Conservation (phyloP, 192 early-diverging fungal species). For the Kickxella alabastrina region DNA sequence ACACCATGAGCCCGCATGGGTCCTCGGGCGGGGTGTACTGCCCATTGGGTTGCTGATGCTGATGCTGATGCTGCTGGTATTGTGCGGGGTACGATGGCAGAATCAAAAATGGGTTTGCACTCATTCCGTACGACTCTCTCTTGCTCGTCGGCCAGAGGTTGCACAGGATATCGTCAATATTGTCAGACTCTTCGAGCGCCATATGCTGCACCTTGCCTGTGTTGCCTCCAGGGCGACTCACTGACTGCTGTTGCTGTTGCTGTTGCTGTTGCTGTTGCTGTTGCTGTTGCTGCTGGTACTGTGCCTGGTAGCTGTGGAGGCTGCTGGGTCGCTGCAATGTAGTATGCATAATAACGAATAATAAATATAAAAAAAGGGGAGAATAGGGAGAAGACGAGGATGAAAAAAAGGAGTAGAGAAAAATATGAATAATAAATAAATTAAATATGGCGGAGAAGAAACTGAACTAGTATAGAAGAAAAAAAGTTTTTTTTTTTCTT, state of each 20-base stretch:
- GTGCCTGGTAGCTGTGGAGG: not conserved
- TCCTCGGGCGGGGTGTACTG: constrained; percentile 39
- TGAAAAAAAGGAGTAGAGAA: not conserved
- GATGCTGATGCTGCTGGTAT: too few species aligned
- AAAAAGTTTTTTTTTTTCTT: too few species aligned
- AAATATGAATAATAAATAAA: not conserved
- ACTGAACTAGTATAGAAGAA: not conserved
- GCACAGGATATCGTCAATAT: constrained; percentile 50
- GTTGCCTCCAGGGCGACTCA: not conserved
- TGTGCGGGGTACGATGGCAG: not conserved
- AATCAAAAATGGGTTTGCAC: constrained; percentile 12
- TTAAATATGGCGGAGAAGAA: not conserved
- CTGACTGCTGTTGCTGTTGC: not conserved
- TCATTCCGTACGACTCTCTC: constrained; percentile 1
- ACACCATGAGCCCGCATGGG: not conserved
- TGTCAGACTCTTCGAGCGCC: constrained; percentile 27
- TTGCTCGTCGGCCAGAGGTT: constrained; percentile 45
- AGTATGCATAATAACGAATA: constrained; percentile 23
- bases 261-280: constrained; percentile 6
- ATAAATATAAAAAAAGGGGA: not conserved
- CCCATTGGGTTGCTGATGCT: constrained; percentile 7
- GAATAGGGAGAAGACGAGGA: not conserved
- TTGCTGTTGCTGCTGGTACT: not conserved
- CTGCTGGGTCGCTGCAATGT: constrained; percentile 21
- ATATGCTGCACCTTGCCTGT: constrained; percentile 5